Evolutionary conservation across 176 grass and related monocot genomes (phyloP).

Genomic region (Bolboschoenus planiculmis): DNA sequence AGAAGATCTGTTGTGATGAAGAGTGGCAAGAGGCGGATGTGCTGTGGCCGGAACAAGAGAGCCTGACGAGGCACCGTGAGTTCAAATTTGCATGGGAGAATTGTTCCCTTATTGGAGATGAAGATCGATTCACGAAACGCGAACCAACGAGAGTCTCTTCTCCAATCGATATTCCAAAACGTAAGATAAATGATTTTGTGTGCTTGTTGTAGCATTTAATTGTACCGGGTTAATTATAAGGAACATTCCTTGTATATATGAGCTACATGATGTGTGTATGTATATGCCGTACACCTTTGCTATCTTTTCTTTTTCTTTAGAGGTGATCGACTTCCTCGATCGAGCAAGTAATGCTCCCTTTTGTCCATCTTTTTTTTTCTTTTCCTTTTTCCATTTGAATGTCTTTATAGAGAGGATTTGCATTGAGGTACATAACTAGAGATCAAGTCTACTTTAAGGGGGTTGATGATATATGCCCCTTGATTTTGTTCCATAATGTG

Average conservation of each 20-base stretch:
- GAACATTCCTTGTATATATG: background rate
- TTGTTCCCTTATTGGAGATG: background rate
- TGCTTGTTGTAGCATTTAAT: background rate
- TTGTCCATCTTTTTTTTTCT: background rate
- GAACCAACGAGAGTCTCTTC: background rate
- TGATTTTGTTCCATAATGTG: slow-evolving; percentile 1
- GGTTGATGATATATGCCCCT: background rate
- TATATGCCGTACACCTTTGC: background rate
- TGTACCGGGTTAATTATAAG: no score
- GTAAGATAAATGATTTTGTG: background rate
- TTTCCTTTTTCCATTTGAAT: background rate
- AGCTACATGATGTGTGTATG: background rate
- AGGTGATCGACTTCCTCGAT: background rate
- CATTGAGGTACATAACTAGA: background rate
- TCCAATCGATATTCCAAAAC: slow-evolving; percentile 5
- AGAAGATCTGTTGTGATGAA: slow-evolving; percentile 11
- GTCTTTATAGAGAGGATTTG: background rate
- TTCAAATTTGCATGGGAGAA: background rate
- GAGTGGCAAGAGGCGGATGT: slow-evolving; percentile 20
- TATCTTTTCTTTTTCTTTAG: background rate
- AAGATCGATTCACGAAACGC: background rate
- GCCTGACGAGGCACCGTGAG: background rate
- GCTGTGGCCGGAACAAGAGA: slow-evolving; percentile 5
- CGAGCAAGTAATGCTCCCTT: background rate
- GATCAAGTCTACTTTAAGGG: background rate